Conservation (phyloP, 306 rosid genomes). For the Begonia loranthoides region DNA sequence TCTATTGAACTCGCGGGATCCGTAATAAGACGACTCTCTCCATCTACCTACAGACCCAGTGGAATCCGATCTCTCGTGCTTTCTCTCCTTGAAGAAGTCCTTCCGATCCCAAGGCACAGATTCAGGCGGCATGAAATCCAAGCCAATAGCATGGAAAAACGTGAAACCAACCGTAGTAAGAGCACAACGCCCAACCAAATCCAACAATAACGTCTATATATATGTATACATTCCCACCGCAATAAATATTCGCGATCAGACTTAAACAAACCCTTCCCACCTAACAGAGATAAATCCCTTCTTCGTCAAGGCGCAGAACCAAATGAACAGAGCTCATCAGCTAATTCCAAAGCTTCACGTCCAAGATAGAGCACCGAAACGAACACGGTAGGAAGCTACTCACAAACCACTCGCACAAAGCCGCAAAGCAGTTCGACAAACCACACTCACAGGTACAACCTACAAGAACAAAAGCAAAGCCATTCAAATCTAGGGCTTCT, state of each 20-base stretch:
- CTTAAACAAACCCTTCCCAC: conserved; percentile 6
- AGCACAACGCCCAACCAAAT: conserved; percentile 4
- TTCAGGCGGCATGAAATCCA: conserved; percentile 98
- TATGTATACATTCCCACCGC: not conserved
- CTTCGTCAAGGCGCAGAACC: conserved; percentile 10
- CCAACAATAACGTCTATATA: not conserved
- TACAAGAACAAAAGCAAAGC: not conserved
- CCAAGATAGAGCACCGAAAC: conserved; percentile 30
- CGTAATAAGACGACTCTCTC: conserved; percentile 80
- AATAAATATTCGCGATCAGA: conserved; percentile 16
- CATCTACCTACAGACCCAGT: conserved; percentile 68
- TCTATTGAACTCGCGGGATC: conserved; percentile 57
- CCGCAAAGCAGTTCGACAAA: no score
- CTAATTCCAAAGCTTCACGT: not conserved
- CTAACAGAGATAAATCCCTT: conserved; percentile 17
- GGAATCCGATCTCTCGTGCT: conserved; percentile 90
- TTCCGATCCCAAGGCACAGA: conserved; percentile 97
- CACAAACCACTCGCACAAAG: no score
- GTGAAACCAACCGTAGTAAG: conserved; percentile 6
- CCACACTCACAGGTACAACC: conserved; percentile 5
- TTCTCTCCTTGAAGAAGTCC: conserved; percentile 96
- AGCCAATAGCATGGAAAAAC: conserved; percentile 72
- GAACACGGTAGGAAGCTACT: conserved; percentile 13
- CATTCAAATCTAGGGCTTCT: conserved; percentile 13
- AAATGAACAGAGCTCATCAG: conserved; percentile 1